These are phyloP conservation scores for Fremontodendron californicum DNA, from an alignment of 345 rosid genomes.

Conservation along the genomic window DNA sequence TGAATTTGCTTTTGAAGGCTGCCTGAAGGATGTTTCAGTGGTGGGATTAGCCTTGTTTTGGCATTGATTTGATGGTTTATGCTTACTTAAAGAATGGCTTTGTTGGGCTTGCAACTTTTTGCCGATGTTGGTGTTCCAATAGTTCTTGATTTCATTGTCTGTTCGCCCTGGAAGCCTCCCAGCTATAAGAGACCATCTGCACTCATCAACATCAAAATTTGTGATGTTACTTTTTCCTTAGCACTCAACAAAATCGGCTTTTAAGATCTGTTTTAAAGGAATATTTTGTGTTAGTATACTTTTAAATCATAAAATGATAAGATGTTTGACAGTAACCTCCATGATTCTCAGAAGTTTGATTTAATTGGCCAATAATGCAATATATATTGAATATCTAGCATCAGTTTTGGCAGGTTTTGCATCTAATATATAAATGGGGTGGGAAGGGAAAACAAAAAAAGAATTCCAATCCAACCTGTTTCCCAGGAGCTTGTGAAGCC, in stretches of 20 bases:
- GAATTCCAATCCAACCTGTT: slow-evolving; percentile 33
- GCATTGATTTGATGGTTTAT: neutral
- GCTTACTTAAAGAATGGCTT: neutral
- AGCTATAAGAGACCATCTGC: slow-evolving; percentile 40
- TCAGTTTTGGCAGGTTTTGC: too few relatives aligned
- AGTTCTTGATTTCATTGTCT: slow-evolving; percentile 49
- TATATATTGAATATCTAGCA: too few relatives aligned
- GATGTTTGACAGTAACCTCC: neutral
- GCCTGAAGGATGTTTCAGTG: neutral
- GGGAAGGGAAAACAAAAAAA: neutral
- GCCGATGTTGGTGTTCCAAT: slow-evolving; percentile 36
- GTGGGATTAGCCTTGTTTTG: neutral
- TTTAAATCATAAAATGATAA: neutral
- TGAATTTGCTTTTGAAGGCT: neutral
- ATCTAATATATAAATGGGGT: neutral
- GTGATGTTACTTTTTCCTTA: neutral
- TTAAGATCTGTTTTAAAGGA: neutral
- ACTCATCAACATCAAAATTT: neutral
- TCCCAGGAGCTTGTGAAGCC: slow-evolving; percentile 45
- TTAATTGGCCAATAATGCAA: neutral
- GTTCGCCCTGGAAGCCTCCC: slow-evolving; percentile 47
- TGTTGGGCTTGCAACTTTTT: neutral
- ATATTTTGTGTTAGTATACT: neutral
- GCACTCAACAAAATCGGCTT: neutral
- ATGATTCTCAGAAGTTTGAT: neutral